These are phyloP conservation scores for Kitagawia praeruptora DNA, from an alignment of 129 eudicot species.

Conservation along the genomic window DNA sequence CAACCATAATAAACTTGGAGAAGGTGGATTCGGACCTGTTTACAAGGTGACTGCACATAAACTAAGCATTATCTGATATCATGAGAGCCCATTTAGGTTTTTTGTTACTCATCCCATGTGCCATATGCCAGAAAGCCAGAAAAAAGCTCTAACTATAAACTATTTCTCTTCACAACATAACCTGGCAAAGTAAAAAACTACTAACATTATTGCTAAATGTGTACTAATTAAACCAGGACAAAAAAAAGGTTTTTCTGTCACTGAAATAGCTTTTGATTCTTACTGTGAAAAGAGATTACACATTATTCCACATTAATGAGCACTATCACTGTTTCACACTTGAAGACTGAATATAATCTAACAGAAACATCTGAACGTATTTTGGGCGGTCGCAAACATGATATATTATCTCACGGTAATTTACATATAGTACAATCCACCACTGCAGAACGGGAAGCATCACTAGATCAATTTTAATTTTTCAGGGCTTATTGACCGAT, in stretches of 20 bases:
- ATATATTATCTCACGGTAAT: background rate
- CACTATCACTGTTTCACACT: too few relatives aligned
- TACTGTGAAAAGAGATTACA: too few relatives aligned
- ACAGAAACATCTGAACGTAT: background rate
- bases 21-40: conserved; percentile 8
- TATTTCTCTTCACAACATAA: background rate
- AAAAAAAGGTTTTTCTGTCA: background rate
- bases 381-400: background rate
- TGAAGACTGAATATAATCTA: too few relatives aligned
- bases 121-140: background rate
- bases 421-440: background rate
- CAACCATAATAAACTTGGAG: background rate
- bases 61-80: background rate
- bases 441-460: background rate
- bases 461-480: background rate
- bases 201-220: background rate
- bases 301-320: too few relatives aligned
- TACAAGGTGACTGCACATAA: background rate
- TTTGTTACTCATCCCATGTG: background rate
- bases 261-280: background rate
- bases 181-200: background rate
- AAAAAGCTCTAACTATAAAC: background rate
- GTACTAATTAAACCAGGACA: background rate
- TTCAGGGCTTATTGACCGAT: background rate
- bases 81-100: background rate